Percentiles rank a stretch among this genome's conserved stretches.
phyloP scores from a whole-genome alignment of 352 stramenopile species.

The Nothophytophthora sp. region DNA sequence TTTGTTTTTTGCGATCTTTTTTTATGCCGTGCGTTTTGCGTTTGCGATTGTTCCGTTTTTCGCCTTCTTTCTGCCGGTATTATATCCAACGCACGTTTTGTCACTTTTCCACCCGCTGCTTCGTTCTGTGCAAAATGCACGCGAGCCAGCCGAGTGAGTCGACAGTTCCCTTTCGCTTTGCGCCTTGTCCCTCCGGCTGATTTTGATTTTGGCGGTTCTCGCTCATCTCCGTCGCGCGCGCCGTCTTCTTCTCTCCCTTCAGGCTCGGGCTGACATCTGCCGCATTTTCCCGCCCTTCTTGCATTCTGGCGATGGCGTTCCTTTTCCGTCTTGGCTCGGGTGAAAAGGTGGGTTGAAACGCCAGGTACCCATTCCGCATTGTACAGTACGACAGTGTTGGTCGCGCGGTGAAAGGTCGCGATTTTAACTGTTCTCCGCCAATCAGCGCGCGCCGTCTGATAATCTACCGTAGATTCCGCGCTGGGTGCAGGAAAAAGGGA shows the following conservation, averaged over 20 bases:
- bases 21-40: too few relatives aligned
- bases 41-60: slow-evolving; percentile 12
- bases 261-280: too few relatives aligned
- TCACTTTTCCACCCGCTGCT: not conserved
- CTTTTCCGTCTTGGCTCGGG: too few relatives aligned
- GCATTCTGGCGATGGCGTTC: too few relatives aligned
- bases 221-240: slow-evolving; percentile 12
- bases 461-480: not conserved
- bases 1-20: not conserved
- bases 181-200: too few relatives aligned
- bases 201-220: too few relatives aligned
- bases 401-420: slow-evolving; percentile 5
- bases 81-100: not conserved
- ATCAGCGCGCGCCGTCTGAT: slow-evolving; percentile 26
- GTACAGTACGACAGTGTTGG: not conserved
- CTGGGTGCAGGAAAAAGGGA: not conserved
- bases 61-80: slow-evolving; percentile 7
- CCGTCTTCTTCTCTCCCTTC: too few relatives aligned
- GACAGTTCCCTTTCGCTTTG: too few relatives aligned
- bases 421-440: slow-evolving; percentile 30
- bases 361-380: too few relatives aligned
- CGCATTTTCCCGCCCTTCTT: not conserved
- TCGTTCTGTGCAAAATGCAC: too few relatives aligned
- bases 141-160: too few relatives aligned
- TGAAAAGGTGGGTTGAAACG: too few relatives aligned